Conservation (phyloP, 352 stramenopile species). For the Halophytophthora batemanensis region DNA sequence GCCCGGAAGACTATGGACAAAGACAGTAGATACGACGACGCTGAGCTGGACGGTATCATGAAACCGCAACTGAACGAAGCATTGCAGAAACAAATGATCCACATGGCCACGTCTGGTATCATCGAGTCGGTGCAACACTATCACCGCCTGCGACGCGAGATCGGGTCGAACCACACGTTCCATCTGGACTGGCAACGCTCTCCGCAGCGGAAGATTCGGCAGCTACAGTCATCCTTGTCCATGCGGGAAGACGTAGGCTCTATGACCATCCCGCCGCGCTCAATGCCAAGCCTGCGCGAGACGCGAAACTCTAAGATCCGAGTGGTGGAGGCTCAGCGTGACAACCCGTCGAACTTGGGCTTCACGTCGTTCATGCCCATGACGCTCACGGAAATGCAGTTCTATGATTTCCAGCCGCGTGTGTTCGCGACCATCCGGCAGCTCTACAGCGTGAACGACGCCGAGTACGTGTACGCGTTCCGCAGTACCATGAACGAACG, state of each 20-base stretch:
- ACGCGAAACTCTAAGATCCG: conserved; percentile 59
- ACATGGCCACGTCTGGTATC: conserved; percentile 87
- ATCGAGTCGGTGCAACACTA: conserved; percentile 84
- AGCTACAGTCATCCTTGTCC: conserved; percentile 46
- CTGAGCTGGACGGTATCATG: conserved; percentile 40
- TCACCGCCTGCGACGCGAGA: conserved; percentile 59
- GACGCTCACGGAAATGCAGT: conserved; percentile 82
- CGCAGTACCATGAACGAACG: conserved; percentile 85
- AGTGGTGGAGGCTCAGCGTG: conserved; percentile 53
- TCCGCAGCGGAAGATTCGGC: conserved; percentile 46
- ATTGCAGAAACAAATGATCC: conserved; percentile 83
- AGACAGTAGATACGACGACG: conserved; percentile 5
- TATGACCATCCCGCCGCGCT: conserved; percentile 28
- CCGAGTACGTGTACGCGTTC: conserved; percentile 79
- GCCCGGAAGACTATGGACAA: neutral
- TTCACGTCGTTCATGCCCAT: conserved; percentile 64
- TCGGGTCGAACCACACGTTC: conserved; percentile 81
- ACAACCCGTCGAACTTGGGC: conserved; percentile 34
- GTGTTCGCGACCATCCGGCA: conserved; percentile 78
- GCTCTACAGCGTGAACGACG: conserved; percentile 65
- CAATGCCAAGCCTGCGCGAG: conserved; percentile 22
- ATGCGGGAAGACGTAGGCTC: conserved; percentile 25
- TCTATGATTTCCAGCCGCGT: conserved; percentile 81
- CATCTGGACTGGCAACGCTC: conserved; percentile 75
- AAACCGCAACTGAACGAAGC: conserved; percentile 86